Evolutionary conservation across 371 early-diverging fungal genomes (phyloP).

Genomic region (Globomyces sp.): DNA sequence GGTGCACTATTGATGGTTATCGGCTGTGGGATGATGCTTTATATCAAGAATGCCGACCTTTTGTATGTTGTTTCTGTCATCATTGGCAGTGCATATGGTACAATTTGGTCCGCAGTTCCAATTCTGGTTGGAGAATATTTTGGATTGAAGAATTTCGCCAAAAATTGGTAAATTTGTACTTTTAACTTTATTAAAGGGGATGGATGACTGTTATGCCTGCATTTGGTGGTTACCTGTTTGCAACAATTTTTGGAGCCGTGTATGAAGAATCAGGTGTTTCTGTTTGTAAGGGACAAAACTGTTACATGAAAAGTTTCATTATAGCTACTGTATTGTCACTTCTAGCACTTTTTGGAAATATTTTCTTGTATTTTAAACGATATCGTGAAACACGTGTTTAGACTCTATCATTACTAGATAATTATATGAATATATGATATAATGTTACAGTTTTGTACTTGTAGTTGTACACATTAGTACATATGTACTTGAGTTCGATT

Average conservation of each 20-base stretch:
- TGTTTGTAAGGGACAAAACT: not conserved
- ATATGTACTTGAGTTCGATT: too few relatives aligned
- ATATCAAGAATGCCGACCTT: not conserved
- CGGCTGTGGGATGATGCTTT: not conserved
- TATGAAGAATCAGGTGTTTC: conserved; percentile 21
- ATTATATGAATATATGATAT: too few relatives aligned
- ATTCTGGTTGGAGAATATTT: conserved; percentile 30
- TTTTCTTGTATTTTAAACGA: not conserved
- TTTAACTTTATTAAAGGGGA: conserved; percentile 14
- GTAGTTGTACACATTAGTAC: too few relatives aligned
- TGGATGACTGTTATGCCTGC: conserved; percentile 26
- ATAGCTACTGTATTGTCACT: not conserved
- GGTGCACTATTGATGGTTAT: conserved; percentile 11
- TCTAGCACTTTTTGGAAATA: too few relatives aligned
- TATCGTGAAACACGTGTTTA: too few relatives aligned
- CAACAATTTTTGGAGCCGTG: conserved; percentile 22
- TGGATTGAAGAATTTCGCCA: conserved; percentile 27
- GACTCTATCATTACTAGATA: too few relatives aligned
- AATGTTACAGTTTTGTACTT: too few relatives aligned
- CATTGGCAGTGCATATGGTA: conserved; percentile 27
- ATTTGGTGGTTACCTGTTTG: conserved; percentile 21
- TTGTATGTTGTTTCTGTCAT: conserved; percentile 23
- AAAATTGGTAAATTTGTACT: conserved; percentile 20
- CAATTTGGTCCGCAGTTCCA: conserved; percentile 27
- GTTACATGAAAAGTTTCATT: conserved; percentile 1